Conservation (phyloP, 1,284 basidiomycete species). For the Mycena sp. region DNA sequence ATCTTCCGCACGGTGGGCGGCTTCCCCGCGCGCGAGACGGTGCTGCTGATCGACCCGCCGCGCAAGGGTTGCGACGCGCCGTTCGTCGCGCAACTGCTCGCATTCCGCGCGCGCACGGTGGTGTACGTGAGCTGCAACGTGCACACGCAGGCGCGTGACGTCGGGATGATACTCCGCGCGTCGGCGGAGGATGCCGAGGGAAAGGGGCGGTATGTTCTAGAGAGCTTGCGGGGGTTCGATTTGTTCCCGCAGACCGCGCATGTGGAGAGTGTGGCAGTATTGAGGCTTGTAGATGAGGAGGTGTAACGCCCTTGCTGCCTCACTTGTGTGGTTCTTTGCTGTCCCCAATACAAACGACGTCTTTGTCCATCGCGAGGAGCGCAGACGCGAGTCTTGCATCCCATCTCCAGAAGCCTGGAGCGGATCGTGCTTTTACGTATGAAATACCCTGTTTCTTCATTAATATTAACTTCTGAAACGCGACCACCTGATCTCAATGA, state of each 20-base stretch:
- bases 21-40: slow-evolving; percentile 77
- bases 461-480: too few species aligned
- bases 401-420: too few species aligned
- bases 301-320: too few species aligned
- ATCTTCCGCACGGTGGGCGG: slow-evolving; percentile 72
- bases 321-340: too few species aligned
- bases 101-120: slow-evolving; percentile 75
- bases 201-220: slow-evolving; percentile 66
- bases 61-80: slow-evolving; percentile 89
- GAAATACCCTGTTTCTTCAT: too few species aligned
- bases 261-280: slow-evolving; percentile 83
- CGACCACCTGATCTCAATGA: too few species aligned
- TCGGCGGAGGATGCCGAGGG: slow-evolving; percentile 55
- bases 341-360: too few species aligned
- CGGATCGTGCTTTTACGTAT: too few species aligned
- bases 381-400: too few species aligned
- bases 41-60: slow-evolving; percentile 87
- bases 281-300: slow-evolving; percentile 48
- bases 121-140: slow-evolving; percentile 97
- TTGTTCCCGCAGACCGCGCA: slow-evolving; percentile 95
- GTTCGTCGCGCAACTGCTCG: slow-evolving; percentile 83
- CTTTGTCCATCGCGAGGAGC: too few species aligned
- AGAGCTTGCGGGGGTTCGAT: slow-evolving; percentile 89
- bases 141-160: slow-evolving; percentile 85
- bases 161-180: slow-evolving; percentile 73